Evolutionary conservation across 306 rosid genomes (phyloP), one percentile per base, ranked within the genome.

Genomic region (barrel medic (Medicago truncatula)): DNA sequence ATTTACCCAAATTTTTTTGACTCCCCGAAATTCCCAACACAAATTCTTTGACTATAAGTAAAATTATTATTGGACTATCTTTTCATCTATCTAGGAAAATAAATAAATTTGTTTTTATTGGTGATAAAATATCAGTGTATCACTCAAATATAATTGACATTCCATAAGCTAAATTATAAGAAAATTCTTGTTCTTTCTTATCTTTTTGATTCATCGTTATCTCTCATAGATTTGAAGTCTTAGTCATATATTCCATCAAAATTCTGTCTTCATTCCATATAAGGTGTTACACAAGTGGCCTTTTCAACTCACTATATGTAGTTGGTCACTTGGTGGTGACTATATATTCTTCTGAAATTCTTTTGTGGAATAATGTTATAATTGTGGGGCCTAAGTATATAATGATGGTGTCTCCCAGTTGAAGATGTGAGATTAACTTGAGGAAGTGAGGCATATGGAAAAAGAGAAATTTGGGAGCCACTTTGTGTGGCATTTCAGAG

Each of bases 321-420:
- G 40, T 81, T 71, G 78, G 66, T 57, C 59, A 58, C 50, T 44
- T 31, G 40, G 76, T 71, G 74, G 66, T 57, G 66, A 58, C 50
- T 44, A 1, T 49, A 28, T 49, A 14, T 78, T 68, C 61, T 70
- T 70, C 41, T 6, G 23, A 73, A 62, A 52, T 76, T 53, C 10
- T 52, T 71, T 40, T 59, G 58, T 59, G 69, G 18, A 74, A 38
- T 73, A 61, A 8, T 77, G 47, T 50, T 43, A 66, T 41, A 15
- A 50, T 10, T 58, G 7, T 50, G 73, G 85, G 81, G 47, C 53
- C 73, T 65, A 83, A 76, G 47, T 58, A 62, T 76, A 80, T 72
- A 85, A 90, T 90, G 84, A 92, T 90, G 81, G 58, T 90, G 97
- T 88, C 84, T 83, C 86, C 78, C 56, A 69, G 57, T 67, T 71